These are phyloP conservation scores for Wickerhamiella dianesei DNA, from an alignment of 805 yeast species.

Conservation along the genomic window DNA sequence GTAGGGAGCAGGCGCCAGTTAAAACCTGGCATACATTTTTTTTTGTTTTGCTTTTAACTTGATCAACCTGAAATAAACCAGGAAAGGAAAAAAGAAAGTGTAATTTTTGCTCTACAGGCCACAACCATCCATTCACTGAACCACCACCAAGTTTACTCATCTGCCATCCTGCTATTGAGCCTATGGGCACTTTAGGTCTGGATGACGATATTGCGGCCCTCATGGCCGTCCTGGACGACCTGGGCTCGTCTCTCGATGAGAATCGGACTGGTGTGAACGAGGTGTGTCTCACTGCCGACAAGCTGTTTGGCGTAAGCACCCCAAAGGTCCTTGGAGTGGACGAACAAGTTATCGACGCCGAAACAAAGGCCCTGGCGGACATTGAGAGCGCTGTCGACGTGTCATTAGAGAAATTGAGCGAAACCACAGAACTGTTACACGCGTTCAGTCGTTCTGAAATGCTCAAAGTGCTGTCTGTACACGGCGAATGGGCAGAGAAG, in stretches of 20 bases:
- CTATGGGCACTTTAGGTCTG: constrained; percentile 5
- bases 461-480: neutral
- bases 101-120: too few relatives aligned
- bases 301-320: constrained; percentile 11
- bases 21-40: neutral
- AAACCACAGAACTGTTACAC: constrained; percentile 6
- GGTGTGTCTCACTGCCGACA: constrained; percentile 13
- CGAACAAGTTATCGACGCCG: constrained; percentile 4
- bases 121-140: too few relatives aligned
- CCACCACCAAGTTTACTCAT: too few relatives aligned
- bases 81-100: too few relatives aligned
- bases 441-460: neutral
- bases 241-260: constrained; percentile 12
- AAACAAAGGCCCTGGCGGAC: constrained; percentile 6
- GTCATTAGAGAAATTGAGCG: neutral
- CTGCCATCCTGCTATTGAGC: neutral
- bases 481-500: constrained; percentile 3
- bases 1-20: constrained; percentile 1
- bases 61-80: too few relatives aligned
- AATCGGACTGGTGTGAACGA: constrained; percentile 17
- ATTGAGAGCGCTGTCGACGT: constrained; percentile 3
- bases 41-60: neutral
- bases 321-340: constrained; percentile 4
- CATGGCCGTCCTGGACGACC: constrained; percentile 16
- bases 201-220: constrained; percentile 22